Evolutionary conservation across 352 stramenopile genomes (phyloP).

Genomic region (Phytophthora brassicae): DNA sequence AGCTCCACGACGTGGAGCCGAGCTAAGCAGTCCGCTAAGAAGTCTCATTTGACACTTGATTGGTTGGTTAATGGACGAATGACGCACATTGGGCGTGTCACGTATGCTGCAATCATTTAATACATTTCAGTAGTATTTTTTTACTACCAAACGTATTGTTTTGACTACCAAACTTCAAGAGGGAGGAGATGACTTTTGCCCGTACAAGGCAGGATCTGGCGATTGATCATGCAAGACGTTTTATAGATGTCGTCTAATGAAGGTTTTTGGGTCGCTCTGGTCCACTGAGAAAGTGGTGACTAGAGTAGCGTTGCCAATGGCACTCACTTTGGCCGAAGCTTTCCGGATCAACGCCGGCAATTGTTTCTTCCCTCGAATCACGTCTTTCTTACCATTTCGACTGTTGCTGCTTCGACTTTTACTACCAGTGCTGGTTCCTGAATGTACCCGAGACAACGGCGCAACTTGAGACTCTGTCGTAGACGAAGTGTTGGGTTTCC

Average conservation of each 20-base stretch:
- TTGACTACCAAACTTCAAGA: too few species aligned
- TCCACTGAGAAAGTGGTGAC: conserved; percentile 16
- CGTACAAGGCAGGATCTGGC: too few species aligned
- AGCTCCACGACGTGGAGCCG: conserved; percentile 11
- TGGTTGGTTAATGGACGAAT: conserved; percentile 9
- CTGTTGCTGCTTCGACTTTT: conserved; percentile 9
- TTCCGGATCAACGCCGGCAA: conserved; percentile 10
- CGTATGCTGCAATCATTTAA: conserved; percentile 24
- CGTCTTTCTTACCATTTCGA: conserved; percentile 17
- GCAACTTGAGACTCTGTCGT: conserved; percentile 10
- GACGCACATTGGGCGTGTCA: conserved; percentile 21
- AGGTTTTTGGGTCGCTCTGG: not conserved
- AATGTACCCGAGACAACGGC: conserved; percentile 1
- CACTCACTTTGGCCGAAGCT: conserved; percentile 25
- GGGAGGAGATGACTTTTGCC: too few species aligned
- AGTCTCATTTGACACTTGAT: conserved; percentile 17
- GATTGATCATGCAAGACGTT: too few species aligned
- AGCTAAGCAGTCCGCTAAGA: conserved; percentile 13
- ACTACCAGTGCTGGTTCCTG: not conserved
- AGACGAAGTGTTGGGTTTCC: not conserved
- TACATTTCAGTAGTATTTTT: too few species aligned
- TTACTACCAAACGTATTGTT: too few species aligned
- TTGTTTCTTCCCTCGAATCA: conserved; percentile 6
- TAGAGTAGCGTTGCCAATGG: conserved; percentile 14
- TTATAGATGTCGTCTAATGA: too few species aligned